These are phyloP conservation scores for Penicillium daleae DNA, from an alignment of 495 filamentous ascomycete species.

Conservation along the genomic window DNA sequence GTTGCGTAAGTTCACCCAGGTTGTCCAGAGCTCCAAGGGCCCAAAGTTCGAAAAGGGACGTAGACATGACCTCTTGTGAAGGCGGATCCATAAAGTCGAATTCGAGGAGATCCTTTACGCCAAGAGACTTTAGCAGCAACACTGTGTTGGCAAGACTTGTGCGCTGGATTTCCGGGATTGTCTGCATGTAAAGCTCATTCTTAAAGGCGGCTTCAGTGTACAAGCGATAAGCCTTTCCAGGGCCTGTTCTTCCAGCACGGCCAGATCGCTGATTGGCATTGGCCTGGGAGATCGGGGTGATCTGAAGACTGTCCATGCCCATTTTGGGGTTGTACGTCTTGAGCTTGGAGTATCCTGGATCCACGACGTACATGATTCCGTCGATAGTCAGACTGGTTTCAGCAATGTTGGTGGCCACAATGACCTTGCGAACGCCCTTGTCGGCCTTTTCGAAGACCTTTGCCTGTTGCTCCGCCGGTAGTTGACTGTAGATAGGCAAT, in stretches of 20 bases:
- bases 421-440: constrained; percentile 92
- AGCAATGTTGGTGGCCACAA: constrained; percentile 98
- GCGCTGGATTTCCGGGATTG: constrained; percentile 97
- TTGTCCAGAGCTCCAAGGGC: constrained; percentile 93
- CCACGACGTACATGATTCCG: constrained; percentile 99
- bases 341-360: constrained; percentile 93
- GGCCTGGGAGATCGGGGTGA: constrained; percentile 96
- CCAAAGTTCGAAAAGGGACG: constrained; percentile 97
- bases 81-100: constrained; percentile 99
- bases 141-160: constrained; percentile 96
- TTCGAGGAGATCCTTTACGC: constrained; percentile 91
- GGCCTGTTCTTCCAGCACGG: constrained; percentile 91
- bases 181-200: constrained; percentile 96
- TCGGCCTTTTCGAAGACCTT: constrained; percentile 95
- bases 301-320: constrained; percentile 99
- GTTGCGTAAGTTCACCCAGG: constrained; percentile 83
- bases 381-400: constrained; percentile 98
- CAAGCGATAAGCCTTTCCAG: constrained; percentile 92
- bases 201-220: constrained; percentile 95
- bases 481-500: constrained; percentile 97
- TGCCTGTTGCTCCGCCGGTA: constrained; percentile 97
- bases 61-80: constrained; percentile 96
- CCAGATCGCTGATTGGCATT: constrained; percentile 94
- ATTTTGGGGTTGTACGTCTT: constrained; percentile 99
- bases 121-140: constrained; percentile 89